Base-by-base conservation (phyloP, 768 basidiomycete genomes). In the Mycena kentingensis region DNA sequence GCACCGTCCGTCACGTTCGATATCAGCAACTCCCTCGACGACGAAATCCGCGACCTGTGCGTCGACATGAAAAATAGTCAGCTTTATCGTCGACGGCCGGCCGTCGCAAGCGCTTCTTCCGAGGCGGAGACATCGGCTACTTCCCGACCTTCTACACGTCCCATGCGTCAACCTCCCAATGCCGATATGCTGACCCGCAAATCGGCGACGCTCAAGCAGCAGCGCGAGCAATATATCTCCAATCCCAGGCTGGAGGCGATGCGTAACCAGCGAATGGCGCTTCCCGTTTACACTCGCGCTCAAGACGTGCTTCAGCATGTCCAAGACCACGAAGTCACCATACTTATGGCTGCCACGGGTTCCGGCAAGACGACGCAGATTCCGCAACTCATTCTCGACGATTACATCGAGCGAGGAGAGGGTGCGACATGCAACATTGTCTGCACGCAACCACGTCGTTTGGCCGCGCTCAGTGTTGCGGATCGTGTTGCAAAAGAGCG, bases 341-440 rank as follows among this genome's bases (percentile, higher is more conserved):
- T 96, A 60, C 84, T 87, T 60, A 88, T 93, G 86, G 92, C 92
- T 41, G 83, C 88, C 6, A 93, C 93, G 2, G 92, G 93, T 29
- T 93, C 91, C 1, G 93, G 94, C 1, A 97, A 97, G 73, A 96
- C 93, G 6, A 97, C 94, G 0, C 95, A 98, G 68, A 82, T 97
- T 22, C 95, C 95, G 5, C 95, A 97, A 67, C 77, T 97, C 41
- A 84, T 97, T 57, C 77, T 98, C 43, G 94, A 98, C 62, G 80
- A 88, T 36, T 86, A 79, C 63, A 93, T 93, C 52, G 75, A 85
- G 16, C 73, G 77, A 15, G 90, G 85, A n/a, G 75, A 90, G 49
- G 95, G 95, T 15, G 85, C 90, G 1, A 70, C 74, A 44, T 96
- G 93, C 71, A 96, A 97, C 65, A 80, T 98, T 58, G 74, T 97